Percentiles rank a stretch among this genome's conserved stretches.
Evolutionary conservation across 2,329 filamentous ascomycete species (phyloP).

Genomic region (Trichocomaceae sp.): DNA sequence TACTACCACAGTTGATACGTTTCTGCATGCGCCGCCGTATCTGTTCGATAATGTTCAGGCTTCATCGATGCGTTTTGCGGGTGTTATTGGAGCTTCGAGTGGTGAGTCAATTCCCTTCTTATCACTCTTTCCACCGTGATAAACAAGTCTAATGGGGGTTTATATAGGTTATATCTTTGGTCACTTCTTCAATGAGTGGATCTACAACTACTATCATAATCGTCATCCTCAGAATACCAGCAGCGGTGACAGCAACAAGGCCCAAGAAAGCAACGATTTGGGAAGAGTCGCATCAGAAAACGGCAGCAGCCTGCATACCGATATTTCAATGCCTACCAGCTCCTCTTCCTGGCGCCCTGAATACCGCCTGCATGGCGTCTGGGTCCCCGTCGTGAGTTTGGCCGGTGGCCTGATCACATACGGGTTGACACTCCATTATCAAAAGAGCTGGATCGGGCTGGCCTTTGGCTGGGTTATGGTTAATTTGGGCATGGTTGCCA

Average conservation of each 20-base stretch:
- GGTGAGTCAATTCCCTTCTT: slow-evolving; percentile 17
- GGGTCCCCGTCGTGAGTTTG: slow-evolving; percentile 27
- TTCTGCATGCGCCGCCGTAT: slow-evolving; percentile 30
- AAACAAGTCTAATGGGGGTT: not conserved
- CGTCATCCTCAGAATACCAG: not conserved
- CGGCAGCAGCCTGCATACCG: slow-evolving; percentile 2
- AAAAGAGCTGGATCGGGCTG: slow-evolving; percentile 31
- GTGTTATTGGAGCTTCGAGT: slow-evolving; percentile 28
- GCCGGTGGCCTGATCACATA: slow-evolving; percentile 28
- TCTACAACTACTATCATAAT: slow-evolving; percentile 19
- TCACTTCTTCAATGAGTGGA: slow-evolving; percentile 32
- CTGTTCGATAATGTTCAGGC: slow-evolving; percentile 29
- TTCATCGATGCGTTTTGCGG: slow-evolving; percentile 33
- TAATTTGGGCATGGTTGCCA: slow-evolving; percentile 30
- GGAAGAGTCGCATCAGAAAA: not conserved
- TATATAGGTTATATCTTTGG: slow-evolving; percentile 27
- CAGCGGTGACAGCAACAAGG: not conserved
- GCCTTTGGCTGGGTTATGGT: slow-evolving; percentile 35
- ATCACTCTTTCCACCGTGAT: not conserved
- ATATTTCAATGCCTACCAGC: not conserved
- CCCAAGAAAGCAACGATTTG: not conserved
- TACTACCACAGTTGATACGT: slow-evolving; percentile 30
- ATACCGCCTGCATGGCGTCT: slow-evolving; percentile 32
- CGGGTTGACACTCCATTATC: slow-evolving; percentile 29
- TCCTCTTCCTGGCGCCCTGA: slow-evolving; percentile 23